Base-by-base conservation (phyloP, 2,329 filamentous ascomycete genomes). In the Verticillium klebahnii region DNA sequence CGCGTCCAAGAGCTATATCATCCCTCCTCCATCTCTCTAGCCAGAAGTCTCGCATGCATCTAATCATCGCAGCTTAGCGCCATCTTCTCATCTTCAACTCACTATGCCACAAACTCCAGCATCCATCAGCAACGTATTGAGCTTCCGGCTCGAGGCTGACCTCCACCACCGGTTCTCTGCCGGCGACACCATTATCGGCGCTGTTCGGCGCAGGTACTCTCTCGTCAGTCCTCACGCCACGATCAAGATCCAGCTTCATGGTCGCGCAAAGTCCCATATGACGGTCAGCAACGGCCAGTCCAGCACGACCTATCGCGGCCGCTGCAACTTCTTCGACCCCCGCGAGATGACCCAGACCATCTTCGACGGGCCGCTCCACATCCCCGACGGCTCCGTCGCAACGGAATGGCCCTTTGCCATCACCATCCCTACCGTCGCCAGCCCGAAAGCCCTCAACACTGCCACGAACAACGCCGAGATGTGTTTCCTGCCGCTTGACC, bases 321-420 rank as follows among this genome's bases (percentile, higher is more conserved):
- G 67, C 19, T 70, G 70, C 66, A 66, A 66, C 56, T 62, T 74
- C 12, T 67, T 73, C 50, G 56, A 61, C n/a, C 37, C 59, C 1
- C 50, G 23, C 1, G 60, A 61, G 12, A 63, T 64, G 5, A 17
- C 67, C 14, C 61, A 56, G 6, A 59, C 65, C 5, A 36, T 70
- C 2, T 67, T 66, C 52, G 36, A 64, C 1, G 73, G 72, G 0
- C 72, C 71, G 0, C 7, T 73, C 2, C 68, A 73, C 19, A 67
- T 70, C n/a, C 60, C 63, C n/a, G 37, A 57, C 0, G 52, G 29
- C 1, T 61, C 56, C 3, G 34, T 60, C n/a, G 62, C 61, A 8
- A 60, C 55, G 0, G 32, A 52, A 0, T 76, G 73, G 74, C 67
- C 67, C 0, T 75, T 75, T 50, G 62, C 69, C 0, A 62, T 76